Evolutionary conservation across 768 basidiomycete genomes (phyloP).

Genomic region (Amanita inopinata): DNA sequence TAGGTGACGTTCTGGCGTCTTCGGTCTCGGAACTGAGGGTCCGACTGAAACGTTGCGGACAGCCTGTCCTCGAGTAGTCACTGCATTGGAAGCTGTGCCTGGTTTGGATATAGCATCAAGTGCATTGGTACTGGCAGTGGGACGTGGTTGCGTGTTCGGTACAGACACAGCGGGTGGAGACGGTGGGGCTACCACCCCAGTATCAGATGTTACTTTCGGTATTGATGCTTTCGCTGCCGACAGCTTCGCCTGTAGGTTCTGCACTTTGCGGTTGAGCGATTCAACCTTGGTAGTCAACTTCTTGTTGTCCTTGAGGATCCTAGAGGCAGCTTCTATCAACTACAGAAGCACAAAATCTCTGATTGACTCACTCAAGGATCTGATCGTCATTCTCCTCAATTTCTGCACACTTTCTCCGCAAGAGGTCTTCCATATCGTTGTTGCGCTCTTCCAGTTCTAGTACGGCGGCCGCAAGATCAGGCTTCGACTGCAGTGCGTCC

Average conservation of each 20-base stretch:
- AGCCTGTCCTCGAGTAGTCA: constrained; percentile 15
- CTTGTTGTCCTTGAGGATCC: constrained; percentile 75
- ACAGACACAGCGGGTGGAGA: constrained; percentile 7
- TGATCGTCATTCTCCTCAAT: constrained; percentile 82
- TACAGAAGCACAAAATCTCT: not conserved
- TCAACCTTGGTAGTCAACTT: constrained; percentile 64
- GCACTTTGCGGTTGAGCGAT: constrained; percentile 60
- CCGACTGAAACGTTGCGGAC: constrained; percentile 34
- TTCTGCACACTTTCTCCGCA: constrained; percentile 60
- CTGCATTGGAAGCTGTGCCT: constrained; percentile 12
- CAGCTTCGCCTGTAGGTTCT: constrained; percentile 61
- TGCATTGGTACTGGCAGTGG: constrained; percentile 18
- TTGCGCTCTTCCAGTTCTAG: constrained; percentile 59
- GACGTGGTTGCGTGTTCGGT: constrained; percentile 18
- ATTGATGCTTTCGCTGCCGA: constrained; percentile 36
- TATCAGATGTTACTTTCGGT: constrained; percentile 5
- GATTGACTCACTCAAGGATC: constrained; percentile 55
- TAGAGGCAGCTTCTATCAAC: constrained; percentile 19
- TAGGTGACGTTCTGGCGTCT: constrained; percentile 41
- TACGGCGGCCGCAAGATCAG: constrained; percentile 45
- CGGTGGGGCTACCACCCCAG: constrained; percentile 6
- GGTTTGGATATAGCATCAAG: constrained; percentile 11
- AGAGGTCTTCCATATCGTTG: constrained; percentile 65
- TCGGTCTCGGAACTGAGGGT: constrained; percentile 32
- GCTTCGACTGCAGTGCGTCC: constrained; percentile 37